A percentile compares a stretch with the other conserved stretches of the same genome.
phyloP scores from a whole-genome alignment of 2,329 filamentous ascomycete species.

The Penicillium sp. region DNA sequence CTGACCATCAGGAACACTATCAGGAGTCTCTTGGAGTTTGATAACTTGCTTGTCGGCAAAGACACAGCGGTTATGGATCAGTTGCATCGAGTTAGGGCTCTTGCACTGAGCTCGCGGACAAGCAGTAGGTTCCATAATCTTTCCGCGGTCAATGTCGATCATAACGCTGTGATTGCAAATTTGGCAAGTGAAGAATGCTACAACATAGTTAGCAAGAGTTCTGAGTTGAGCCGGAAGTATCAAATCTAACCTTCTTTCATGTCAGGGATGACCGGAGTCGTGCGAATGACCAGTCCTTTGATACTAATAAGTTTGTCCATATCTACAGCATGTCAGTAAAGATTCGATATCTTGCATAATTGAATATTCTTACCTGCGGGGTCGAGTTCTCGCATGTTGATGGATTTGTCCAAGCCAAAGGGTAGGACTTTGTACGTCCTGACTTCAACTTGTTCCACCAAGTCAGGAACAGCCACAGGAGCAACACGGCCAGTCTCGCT shows the following conservation, averaged over 20 bases:
- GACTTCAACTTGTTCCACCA: conserved; percentile 71
- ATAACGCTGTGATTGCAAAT: conserved; percentile 88
- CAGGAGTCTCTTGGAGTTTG: conserved; percentile 95
- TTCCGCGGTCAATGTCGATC: conserved; percentile 89
- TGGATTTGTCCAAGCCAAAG: conserved; percentile 78
- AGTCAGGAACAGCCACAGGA: conserved; percentile 58
- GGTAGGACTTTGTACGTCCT: conserved; percentile 82
- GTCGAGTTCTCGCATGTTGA: conserved; percentile 91
- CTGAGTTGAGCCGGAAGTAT: not conserved
- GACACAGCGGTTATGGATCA: conserved; percentile 89
- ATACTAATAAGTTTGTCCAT: conserved; percentile 95
- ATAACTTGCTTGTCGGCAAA: conserved; percentile 99
- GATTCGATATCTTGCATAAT: conserved; percentile 22
- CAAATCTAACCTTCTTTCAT: conserved; percentile 73
- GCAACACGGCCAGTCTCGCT: conserved; percentile 33
- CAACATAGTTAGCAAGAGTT: conserved; percentile 11
- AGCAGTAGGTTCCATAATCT: conserved; percentile 88
- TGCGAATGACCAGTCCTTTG: conserved; percentile 92
- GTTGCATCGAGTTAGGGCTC: conserved; percentile 93
- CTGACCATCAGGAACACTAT: conserved; percentile 89
- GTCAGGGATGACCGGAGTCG: conserved; percentile 93
- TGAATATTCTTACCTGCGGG: conserved; percentile 60
- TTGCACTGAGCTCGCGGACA: conserved; percentile 80
- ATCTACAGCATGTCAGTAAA: conserved; percentile 48
- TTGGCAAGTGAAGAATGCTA: conserved; percentile 91